Base-by-base conservation (phyloP, 2,329 filamentous ascomycete species). In the Fulvia fulva region DNA sequence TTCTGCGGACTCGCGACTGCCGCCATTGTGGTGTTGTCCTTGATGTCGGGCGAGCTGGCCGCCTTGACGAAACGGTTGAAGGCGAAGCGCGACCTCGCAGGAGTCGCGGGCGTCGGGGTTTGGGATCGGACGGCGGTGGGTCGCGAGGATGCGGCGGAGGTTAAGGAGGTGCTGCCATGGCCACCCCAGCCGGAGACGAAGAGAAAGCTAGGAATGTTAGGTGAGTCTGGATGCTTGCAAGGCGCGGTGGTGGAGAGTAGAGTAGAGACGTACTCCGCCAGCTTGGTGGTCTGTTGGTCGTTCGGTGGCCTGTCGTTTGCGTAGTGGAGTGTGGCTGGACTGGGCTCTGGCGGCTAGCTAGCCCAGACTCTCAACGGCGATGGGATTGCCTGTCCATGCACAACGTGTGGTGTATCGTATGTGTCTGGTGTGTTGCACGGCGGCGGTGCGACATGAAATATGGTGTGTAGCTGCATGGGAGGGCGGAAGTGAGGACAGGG, bases 61-160 rank as follows among this genome's bases (percentile, higher is more conserved):
- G 62, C 62, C 61, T 67, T 67, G 43, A 64, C 58, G 34, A 69
- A 64, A 14, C 58, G 47, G 26, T 59, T 49, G 45, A 64, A 58
- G 53, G 44, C 58, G 50, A 63, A 61, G 34, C 61, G 64, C 32
- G 58, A 62, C 19, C 51, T 52, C 21, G 51, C 26, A 22, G 57
- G 46, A 16, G 59, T 54, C 16, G 41, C 44, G 11, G 59, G 52
- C 8, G 47, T 58, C 9, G 55, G 55, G 11, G 58, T 58, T 45
- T 59, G 51, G 53, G 57, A 61, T 3, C 59, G 59, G 41, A 45
- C 9, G 46, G 45, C 28, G 34, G 55, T 32, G 44, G 54, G 58
- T 46, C 44, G 53, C 19, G 46, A 53, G 49, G 54, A 6, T 21
- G 37, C 22, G 25, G 50, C 22, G 30, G 55, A 26, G 16, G 37